phyloP scores from a whole-genome alignment of 805 yeast genomes.

The Maudiozyma pseudohumilis region DNA sequence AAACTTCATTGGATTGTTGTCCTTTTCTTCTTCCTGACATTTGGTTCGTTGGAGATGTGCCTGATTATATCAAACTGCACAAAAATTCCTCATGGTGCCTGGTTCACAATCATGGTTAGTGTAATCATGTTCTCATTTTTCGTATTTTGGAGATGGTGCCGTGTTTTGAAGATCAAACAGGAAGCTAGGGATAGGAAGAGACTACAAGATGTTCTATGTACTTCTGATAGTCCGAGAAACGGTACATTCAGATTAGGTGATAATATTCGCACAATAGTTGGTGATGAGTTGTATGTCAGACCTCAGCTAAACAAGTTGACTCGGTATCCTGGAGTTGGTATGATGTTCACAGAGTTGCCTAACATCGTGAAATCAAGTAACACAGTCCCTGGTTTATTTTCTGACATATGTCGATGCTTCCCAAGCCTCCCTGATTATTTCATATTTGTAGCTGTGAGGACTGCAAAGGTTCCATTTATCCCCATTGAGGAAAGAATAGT shows the following conservation, averaged over 20 bases:
- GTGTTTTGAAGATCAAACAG: not conserved
- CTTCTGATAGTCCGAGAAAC: not conserved
- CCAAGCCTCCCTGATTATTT: not conserved
- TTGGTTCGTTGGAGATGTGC: conserved; percentile 1
- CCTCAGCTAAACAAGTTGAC: not conserved
- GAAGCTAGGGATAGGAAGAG: not conserved
- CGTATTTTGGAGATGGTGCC: conserved; percentile 1
- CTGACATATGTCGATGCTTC: not conserved
- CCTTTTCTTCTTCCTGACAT: not conserved
- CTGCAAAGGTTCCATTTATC: conserved; percentile 1
- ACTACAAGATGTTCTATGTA: not conserved
- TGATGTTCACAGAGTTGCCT: not conserved
- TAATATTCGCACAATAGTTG: not conserved
- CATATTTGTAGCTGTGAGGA: not conserved
- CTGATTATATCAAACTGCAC: not conserved
- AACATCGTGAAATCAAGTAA: not conserved
- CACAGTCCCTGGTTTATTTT: not conserved
- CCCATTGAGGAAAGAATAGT: not conserved
- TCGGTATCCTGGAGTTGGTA: not conserved
- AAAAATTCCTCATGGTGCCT: conserved; percentile 1
- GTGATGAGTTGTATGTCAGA: not conserved
- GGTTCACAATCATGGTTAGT: conserved; percentile 1
- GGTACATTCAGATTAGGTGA: not conserved
- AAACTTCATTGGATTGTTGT: not conserved
- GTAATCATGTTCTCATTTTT: not conserved